Evolutionary conservation across 495 filamentous ascomycete species (phyloP), one percentile per base, ranked within the genome.

Genomic region (Sphaerosporella brunnea): DNA sequence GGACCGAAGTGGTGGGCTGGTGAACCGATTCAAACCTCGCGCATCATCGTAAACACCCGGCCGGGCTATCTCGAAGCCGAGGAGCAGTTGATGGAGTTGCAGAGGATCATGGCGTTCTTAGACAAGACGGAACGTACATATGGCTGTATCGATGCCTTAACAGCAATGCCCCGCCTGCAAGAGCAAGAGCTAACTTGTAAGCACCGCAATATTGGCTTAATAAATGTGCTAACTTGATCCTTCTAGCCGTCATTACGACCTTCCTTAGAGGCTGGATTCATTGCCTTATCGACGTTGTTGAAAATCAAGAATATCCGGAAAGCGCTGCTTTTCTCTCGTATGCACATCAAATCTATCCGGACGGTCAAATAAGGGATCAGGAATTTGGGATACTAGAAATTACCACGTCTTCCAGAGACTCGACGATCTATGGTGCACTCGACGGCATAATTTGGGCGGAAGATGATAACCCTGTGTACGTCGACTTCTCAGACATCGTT

Each of bases 1-100:
- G 69, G 81, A 49, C 61, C 70, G 7, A 75, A 88, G 19, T 95
- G 87, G 87, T 95, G 87, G 87, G 78, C 76, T 53, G 87, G 86
- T 4, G 68, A 71, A 8, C 51, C 67, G 0, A 80, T 88, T 25
- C 65, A 70, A 26, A 63, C 67, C 1, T 69, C 75, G 9, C 73
- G 71, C 26, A 68, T 76, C 15, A 68, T 77, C n/a, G 68, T 73
- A 13, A 54, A 70, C 32, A 67, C 67, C 13, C 62, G 66, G 24
- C 59, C 55, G 5, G 58, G 69, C 4, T 68, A 64, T 55, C 65
- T 69, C 16, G 70, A 75, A 11, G 66, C 73, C 4, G 61, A 72
- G 5, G 62, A 68, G 15, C 65, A 78, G 45, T 39, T 65, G 15
- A 63, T 69, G 19, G 78, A 82, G 56, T 56, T 73, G 15, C 85